Percentiles rank a stretch among this genome's conserved stretches.
Evolutionary conservation across 2,329 filamentous ascomycete species (phyloP).

Genomic region (Colletotrichum viniferum): DNA sequence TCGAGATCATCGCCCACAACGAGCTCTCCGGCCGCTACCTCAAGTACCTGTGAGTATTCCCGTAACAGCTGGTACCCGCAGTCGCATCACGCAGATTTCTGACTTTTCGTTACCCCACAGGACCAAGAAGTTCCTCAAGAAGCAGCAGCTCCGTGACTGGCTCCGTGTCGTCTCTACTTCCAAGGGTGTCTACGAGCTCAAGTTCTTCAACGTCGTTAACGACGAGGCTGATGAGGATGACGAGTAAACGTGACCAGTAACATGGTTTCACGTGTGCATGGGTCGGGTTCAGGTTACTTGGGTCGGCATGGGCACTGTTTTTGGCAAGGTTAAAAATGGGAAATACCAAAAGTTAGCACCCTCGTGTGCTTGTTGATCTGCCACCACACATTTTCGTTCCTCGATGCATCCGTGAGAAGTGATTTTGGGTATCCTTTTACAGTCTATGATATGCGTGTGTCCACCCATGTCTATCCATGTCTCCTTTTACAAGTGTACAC

Average conservation of each 20-base stretch:
- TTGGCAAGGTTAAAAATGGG: conserved; percentile 19
- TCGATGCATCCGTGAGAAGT: not conserved
- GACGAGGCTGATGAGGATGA: conserved; percentile 98
- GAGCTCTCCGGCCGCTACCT: conserved; percentile 98
- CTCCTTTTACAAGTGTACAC: not conserved
- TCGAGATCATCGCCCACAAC: conserved; percentile 96
- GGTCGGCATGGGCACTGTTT: conserved; percentile 18
- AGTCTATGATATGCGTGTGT: not conserved
- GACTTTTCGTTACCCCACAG: conserved; percentile 46
- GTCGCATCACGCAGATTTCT: not conserved
- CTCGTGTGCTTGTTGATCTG: conserved; percentile 24
- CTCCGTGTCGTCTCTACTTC: conserved; percentile 97
- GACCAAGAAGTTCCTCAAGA: conserved; percentile 99
- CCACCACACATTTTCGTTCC: not conserved
- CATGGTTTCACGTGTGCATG: conserved; percentile 7
- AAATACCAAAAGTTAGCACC: conserved; percentile 24
- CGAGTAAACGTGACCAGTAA: conserved; percentile 67
- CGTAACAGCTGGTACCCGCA: not conserved
- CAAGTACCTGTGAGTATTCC: conserved; percentile 89
- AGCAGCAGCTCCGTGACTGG: conserved; percentile 99
- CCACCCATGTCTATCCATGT: not conserved
- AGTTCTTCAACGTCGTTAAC: conserved; percentile 99
- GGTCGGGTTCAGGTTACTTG: conserved; percentile 19
- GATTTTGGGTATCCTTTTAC: conserved; percentile 12
- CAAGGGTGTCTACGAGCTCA: conserved; percentile 98